These are phyloP conservation scores for Calonectria ilicicola DNA, from an alignment of 2,329 filamentous ascomycete genomes.

Conservation along the genomic window DNA sequence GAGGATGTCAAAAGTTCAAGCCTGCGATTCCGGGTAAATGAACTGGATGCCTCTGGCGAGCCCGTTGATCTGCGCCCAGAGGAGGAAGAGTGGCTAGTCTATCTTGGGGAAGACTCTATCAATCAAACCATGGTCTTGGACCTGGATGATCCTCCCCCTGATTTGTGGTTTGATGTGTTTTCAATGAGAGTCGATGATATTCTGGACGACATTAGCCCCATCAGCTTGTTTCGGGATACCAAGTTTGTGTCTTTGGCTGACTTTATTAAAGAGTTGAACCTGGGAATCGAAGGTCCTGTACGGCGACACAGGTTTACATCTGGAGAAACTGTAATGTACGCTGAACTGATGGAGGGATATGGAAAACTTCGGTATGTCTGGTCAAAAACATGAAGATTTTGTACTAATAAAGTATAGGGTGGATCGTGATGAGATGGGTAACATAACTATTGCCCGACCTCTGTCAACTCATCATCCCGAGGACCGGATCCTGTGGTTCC, in stretches of 20 bases:
- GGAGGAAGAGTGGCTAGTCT: constrained; percentile 38
- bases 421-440: neutral
- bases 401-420: constrained; percentile 26
- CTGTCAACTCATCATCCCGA: constrained; percentile 34
- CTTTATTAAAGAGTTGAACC: constrained; percentile 42
- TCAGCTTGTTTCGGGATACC: constrained; percentile 30
- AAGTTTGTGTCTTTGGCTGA: constrained; percentile 27
- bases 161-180: constrained; percentile 29
- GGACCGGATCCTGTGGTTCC: constrained; percentile 32
- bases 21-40: constrained; percentile 29
- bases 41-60: constrained; percentile 9
- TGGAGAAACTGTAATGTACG: constrained; percentile 30
- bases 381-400: neutral
- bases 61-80: constrained; percentile 32
- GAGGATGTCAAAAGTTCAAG: neutral
- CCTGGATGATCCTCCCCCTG: neutral
- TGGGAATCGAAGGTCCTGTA: constrained; percentile 30
- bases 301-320: constrained; percentile 38
- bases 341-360: constrained; percentile 7
- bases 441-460: constrained; percentile 7
- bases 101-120: constrained; percentile 33
- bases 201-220: constrained; percentile 32
- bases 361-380: constrained; percentile 30
- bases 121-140: constrained; percentile 5
- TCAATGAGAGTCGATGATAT: constrained; percentile 36